Percentiles rank a stretch among this genome's conserved stretches.
Evolutionary conservation across 257 asterid species (phyloP).

Genomic region (Solanum gandarillasii): DNA sequence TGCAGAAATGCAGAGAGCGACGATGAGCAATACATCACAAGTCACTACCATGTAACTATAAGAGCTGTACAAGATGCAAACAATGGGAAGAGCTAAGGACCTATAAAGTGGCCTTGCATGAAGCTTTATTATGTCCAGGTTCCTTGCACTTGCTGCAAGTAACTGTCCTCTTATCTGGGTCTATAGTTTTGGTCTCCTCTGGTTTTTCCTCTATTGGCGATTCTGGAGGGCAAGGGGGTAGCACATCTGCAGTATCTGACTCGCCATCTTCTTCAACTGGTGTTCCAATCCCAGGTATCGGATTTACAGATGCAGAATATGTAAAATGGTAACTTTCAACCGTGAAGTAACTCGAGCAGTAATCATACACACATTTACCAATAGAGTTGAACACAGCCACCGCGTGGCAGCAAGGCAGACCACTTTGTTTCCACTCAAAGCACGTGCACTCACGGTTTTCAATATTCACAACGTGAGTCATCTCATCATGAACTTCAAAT

Average conservation of each 20-base stretch:
- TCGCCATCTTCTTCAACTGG: conserved; percentile 27
- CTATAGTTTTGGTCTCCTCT: conserved; percentile 39
- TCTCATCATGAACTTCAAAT: conserved; percentile 83
- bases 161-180: conserved; percentile 69
- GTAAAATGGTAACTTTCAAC: conserved; percentile 40
- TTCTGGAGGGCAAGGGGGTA: conserved; percentile 50
- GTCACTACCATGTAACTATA: background rate
- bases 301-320: conserved; percentile 43
- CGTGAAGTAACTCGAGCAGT: conserved; percentile 50
- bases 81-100: background rate
- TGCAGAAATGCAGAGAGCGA: background rate
- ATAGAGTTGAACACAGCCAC: conserved; percentile 49
- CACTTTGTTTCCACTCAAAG: conserved; percentile 57
- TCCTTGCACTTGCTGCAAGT: conserved; percentile 79
- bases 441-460: conserved; percentile 70
- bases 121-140: conserved; percentile 84
- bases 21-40: background rate
- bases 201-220: conserved; percentile 26
- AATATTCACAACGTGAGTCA: conserved; percentile 65
- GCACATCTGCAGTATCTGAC: conserved; percentile 33
- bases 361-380: conserved; percentile 45
- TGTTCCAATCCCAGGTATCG: conserved; percentile 34
- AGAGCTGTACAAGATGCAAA: conserved; percentile 17
- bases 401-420: conserved; percentile 75
- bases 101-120: conserved; percentile 51